These are phyloP conservation scores for Penicillium polonicum DNA, from an alignment of 2,329 filamentous ascomycete genomes.

Conservation along the genomic window DNA sequence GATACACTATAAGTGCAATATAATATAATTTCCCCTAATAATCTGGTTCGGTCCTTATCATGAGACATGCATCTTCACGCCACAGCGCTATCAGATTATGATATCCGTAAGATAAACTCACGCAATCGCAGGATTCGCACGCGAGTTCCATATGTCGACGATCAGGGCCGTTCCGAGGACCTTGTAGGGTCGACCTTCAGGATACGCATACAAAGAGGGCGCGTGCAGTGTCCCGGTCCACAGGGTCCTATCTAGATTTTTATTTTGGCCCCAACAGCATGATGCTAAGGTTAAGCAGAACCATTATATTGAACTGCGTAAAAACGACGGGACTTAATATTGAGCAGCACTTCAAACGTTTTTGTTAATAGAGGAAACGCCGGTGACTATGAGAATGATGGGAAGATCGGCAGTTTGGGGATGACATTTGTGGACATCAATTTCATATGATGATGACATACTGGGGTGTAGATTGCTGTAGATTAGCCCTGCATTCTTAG, in stretches of 20 bases:
- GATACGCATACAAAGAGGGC: not conserved
- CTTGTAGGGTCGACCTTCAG: not conserved
- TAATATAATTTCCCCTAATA: not conserved
- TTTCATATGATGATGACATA: not conserved
- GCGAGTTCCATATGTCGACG: not conserved
- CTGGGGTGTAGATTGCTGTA: not conserved
- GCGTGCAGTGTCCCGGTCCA: not conserved
- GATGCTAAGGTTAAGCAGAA: not conserved
- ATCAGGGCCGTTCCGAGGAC: constrained; percentile 7
- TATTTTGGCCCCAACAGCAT: not conserved
- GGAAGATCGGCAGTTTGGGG: not conserved
- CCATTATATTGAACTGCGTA: not conserved
- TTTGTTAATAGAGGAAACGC: not conserved
- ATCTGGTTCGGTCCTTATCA: not conserved
- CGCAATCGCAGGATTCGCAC: constrained; percentile 2
- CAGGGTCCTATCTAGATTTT: not conserved
- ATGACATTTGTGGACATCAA: not conserved
- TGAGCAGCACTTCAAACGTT: not conserved
- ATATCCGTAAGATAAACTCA: not conserved
- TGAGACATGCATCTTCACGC: not conserved
- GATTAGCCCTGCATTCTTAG: not conserved
- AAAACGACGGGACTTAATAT: not conserved
- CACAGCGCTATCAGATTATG: not conserved
- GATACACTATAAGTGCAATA: not conserved
- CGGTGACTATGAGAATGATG: not conserved